These are phyloP conservation scores for Alternaria arbusti DNA, from an alignment of 2,329 filamentous ascomycete genomes.

Conservation along the genomic window DNA sequence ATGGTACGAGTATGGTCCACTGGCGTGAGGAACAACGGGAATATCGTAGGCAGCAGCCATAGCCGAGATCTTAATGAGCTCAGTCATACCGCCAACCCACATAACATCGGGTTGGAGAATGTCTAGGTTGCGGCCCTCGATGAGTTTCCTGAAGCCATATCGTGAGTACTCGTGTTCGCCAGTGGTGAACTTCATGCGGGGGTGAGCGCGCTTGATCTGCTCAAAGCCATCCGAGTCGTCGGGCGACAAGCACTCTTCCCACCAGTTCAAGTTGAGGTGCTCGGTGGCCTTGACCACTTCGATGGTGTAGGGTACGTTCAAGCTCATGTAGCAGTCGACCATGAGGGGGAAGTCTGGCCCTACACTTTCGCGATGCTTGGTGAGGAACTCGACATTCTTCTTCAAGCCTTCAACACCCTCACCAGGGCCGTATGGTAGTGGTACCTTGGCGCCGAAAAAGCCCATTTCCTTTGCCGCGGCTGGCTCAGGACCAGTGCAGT, in stretches of 20 bases:
- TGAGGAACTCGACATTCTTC: slow-evolving; percentile 90
- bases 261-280: slow-evolving; percentile 92
- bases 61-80: slow-evolving; percentile 85
- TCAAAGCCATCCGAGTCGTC: slow-evolving; percentile 92
- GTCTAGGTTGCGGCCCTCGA: slow-evolving; percentile 89
- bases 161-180: slow-evolving; percentile 95
- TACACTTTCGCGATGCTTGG: slow-evolving; percentile 81
- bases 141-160: slow-evolving; percentile 92
- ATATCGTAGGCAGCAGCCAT: slow-evolving; percentile 94
- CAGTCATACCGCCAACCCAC: slow-evolving; percentile 94
- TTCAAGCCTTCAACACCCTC: slow-evolving; percentile 81
- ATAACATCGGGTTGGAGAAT: slow-evolving; percentile 97
- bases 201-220: slow-evolving; percentile 88
- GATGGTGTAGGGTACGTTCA: slow-evolving; percentile 92
- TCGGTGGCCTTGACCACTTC: slow-evolving; percentile 84
- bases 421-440: slow-evolving; percentile 86
- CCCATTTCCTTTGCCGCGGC: slow-evolving; percentile 81
- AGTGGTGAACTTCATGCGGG: slow-evolving; percentile 90
- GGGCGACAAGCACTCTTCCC: slow-evolving; percentile 91
- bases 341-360: slow-evolving; percentile 91
- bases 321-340: slow-evolving; percentile 96
- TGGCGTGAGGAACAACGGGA: slow-evolving; percentile 93
- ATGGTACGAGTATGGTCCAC: slow-evolving; percentile 93
- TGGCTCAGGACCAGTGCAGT: slow-evolving; percentile 91
- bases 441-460: slow-evolving; percentile 90